Base-by-base conservation (phyloP, 352 stramenopile species). In the Phytophthora niederhauseri region DNA sequence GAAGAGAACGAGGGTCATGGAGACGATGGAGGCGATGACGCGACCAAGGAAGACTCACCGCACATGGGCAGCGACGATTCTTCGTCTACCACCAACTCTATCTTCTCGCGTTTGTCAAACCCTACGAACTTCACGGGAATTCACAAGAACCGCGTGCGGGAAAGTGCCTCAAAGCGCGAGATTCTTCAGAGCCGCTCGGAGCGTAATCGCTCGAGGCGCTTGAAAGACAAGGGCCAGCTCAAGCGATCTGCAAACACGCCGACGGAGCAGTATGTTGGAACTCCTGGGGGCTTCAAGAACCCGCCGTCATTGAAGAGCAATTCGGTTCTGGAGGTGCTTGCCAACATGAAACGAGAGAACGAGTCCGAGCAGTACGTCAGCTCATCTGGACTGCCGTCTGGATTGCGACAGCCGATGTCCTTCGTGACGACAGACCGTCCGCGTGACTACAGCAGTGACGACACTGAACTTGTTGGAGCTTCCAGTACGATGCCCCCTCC, bases 61-160 rank as follows among this genome's bases (percentile, higher is more conserved):
- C 85, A 80, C 4, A 64, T 89, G 24, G 77, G 78, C 2, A 93
- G 85, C 50, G 87, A 92, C 34, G 87, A 93, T 51, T 90, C 83
- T 20, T 82, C 77, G 0, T 80, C 84, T 0, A 77, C 75, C 9
- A 74, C 73, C 6, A 73, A 77, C 12, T 93, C 84, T 0, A 96
- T 96, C 34, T 96, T 96, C 53, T 91, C 86, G 14, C 80, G 89
- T n/a, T 76, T 96, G 5, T 90, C 89, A 0, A 95, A 96, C 41
- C 89, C 89, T 46, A 94, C 73, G 28, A 96, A 95, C 59, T 96
- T 96, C 38, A 96, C 89, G 19, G 89, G 89, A 17, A 96, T 94
- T 61, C 89, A 96, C 80, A 94, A 94, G 72, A 93, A 94, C 51
- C 87, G 89, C 4, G 82, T 92, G 34, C 72, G 80, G 36, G 89